Evolutionary conservation across 2,329 filamentous ascomycete species (phyloP).

Genomic region (Teratosphaeria zuluensis): DNA sequence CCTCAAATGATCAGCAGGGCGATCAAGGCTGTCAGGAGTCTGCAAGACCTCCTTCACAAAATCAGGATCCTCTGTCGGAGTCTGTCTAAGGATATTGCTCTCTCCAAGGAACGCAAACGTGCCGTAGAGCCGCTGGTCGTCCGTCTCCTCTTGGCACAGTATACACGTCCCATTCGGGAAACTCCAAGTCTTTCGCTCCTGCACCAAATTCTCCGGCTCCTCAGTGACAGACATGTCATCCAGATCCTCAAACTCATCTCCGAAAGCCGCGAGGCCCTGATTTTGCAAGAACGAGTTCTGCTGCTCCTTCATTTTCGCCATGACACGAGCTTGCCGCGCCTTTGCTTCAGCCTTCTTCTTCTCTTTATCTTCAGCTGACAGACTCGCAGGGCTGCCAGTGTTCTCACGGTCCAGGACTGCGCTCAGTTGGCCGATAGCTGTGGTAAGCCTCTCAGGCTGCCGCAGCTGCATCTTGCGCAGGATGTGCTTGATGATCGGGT

Average conservation of each 20-base stretch:
- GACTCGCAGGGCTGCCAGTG: conserved; percentile 67
- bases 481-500: conserved; percentile 74
- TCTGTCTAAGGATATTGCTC: conserved; percentile 78
- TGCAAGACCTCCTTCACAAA: conserved; percentile 74
- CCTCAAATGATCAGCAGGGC: conserved; percentile 69
- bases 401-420: conserved; percentile 70
- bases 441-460: conserved; percentile 62
- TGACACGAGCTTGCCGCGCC: conserved; percentile 82
- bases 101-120: conserved; percentile 86
- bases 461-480: conserved; percentile 78
- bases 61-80: conserved; percentile 69
- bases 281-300: conserved; percentile 90
- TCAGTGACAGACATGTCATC: conserved; percentile 48
- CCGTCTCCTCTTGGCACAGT: conserved; percentile 89
- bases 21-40: conserved; percentile 73
- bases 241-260: conserved; percentile 66
- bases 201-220: conserved; percentile 47
- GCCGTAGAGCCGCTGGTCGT: conserved; percentile 79
- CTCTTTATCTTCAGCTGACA: conserved; percentile 56
- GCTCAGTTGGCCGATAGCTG: conserved; percentile 49
- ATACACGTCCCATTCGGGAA: conserved; percentile 93
- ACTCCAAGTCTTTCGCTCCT: conserved; percentile 69
- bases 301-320: conserved; percentile 97
- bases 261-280: conserved; percentile 82
- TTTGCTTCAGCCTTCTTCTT: conserved; percentile 84